Evolutionary conservation across 192 early-diverging fungal species (phyloP).

Genomic region (Dimargaris xerosporica): DNA sequence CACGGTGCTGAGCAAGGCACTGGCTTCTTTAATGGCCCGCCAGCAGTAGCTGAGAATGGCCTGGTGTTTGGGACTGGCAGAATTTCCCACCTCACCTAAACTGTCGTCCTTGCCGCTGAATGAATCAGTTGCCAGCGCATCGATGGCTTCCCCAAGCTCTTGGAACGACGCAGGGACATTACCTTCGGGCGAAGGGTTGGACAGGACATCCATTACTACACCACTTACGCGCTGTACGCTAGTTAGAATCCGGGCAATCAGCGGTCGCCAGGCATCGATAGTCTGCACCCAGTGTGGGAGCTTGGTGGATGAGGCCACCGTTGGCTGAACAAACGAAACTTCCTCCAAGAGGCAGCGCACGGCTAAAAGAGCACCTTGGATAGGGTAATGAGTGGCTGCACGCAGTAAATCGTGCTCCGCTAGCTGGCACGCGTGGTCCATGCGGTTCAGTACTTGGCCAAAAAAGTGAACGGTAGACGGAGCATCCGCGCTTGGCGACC

Average conservation of each 20-base stretch:
- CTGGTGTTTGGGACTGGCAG: slow-evolving; percentile 50
- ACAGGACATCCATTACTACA: slow-evolving; percentile 51
- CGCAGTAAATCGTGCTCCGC: slow-evolving; percentile 31
- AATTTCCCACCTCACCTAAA: too few species aligned
- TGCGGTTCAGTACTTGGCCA: slow-evolving; percentile 15
- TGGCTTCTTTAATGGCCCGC: slow-evolving; percentile 80
- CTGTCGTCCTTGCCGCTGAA: too few species aligned
- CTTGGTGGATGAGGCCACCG: not conserved
- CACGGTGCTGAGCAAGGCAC: slow-evolving; percentile 36
- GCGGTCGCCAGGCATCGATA: slow-evolving; percentile 20
- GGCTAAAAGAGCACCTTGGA: slow-evolving; percentile 41
- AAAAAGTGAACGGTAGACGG: not conserved
- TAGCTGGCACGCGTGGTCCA: slow-evolving; percentile 15
- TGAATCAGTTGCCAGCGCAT: slow-evolving; percentile 18
- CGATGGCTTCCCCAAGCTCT: slow-evolving; percentile 41
- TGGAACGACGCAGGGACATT: slow-evolving; percentile 68
- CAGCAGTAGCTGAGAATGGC: slow-evolving; percentile 83
- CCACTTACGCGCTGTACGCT: slow-evolving; percentile 37
- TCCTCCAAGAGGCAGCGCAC: slow-evolving; percentile 45
- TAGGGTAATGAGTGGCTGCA: slow-evolving; percentile 29
- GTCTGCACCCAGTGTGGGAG: too few species aligned
- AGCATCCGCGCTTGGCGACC: not conserved
- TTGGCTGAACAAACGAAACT: slow-evolving; percentile 32
- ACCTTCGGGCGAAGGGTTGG: slow-evolving; percentile 75
- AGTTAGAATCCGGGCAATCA: slow-evolving; percentile 27